phyloP scores from a whole-genome alignment of 1,284 basidiomycete genomes.

The Exobasidium cylindrosporum region DNA sequence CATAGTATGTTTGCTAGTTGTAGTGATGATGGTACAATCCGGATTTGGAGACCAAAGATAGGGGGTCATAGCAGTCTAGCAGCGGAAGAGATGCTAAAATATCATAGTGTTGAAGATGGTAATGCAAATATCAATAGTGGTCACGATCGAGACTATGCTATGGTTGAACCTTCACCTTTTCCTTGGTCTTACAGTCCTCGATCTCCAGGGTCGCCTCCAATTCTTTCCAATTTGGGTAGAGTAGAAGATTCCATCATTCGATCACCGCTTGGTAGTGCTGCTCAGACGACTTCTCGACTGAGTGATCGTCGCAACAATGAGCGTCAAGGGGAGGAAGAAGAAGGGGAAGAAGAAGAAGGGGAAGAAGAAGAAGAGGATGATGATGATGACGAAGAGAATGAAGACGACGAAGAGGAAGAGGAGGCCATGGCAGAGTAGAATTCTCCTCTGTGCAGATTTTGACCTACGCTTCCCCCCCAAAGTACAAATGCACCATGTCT shows the following conservation, averaged over 20 bases:
- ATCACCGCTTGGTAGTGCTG: too few relatives aligned
- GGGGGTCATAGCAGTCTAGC: not conserved
- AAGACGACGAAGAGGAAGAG: conserved; percentile 11
- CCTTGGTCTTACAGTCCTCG: conserved; percentile 13
- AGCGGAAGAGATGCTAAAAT: not conserved
- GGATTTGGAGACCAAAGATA: conserved; percentile 38
- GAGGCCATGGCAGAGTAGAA: conserved; percentile 8
- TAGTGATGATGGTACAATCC: conserved; percentile 49
- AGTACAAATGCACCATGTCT: not conserved
- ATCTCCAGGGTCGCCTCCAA: conserved; percentile 1
- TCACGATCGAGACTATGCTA: not conserved
- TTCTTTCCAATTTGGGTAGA: not conserved
- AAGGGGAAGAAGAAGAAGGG: conserved; percentile 12
- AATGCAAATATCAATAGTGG: not conserved
- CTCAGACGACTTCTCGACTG: not conserved
- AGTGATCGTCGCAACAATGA: not conserved
- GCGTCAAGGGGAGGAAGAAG: conserved; percentile 9
- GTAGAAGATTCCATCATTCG: not conserved
- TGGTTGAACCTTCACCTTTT: conserved; percentile 13
- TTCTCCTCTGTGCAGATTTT: too few relatives aligned
- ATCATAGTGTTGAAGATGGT: not conserved
- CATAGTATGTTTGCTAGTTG: conserved; percentile 78
- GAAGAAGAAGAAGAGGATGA: conserved; percentile 11
- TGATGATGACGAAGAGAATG: conserved; percentile 12
- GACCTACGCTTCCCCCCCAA: not conserved